Conservation (phyloP, 306 rosid genomes). For the Dicorynia guianensis region DNA sequence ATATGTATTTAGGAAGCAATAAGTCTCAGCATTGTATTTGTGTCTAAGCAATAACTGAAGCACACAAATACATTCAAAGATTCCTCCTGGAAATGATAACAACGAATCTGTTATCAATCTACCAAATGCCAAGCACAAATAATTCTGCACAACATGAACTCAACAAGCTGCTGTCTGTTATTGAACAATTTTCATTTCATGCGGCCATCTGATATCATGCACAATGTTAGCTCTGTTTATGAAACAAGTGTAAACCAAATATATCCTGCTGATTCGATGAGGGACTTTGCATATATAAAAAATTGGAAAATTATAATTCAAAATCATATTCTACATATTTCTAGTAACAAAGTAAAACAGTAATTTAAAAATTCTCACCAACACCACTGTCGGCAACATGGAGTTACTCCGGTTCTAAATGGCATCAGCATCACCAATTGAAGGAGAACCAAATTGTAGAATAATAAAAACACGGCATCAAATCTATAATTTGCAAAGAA, state of each 20-base stretch:
- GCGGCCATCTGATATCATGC: conserved; percentile 23
- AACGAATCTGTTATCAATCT: not conserved
- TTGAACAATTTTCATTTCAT: conserved; percentile 18
- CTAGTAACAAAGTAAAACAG: not conserved
- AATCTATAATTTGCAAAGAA: not conserved
- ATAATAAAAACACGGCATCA: not conserved
- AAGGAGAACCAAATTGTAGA: conserved; percentile 32
- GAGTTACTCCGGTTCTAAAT: not conserved
- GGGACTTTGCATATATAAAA: not conserved
- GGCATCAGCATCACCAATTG: conserved; percentile 29
- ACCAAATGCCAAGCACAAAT: not conserved
- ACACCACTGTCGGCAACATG: not conserved
- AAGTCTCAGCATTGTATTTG: conserved; percentile 16
- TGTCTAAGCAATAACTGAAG: conserved; percentile 14
- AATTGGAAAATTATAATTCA: conserved; percentile 14
- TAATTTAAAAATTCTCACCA: not conserved
- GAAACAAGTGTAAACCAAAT: not conserved
- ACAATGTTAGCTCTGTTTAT: not conserved
- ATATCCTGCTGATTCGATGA: not conserved
- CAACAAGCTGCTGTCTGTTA: conserved; percentile 22
- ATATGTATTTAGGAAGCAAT: conserved; percentile 19
- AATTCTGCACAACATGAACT: conserved; percentile 17
- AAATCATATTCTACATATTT: conserved; percentile 11
- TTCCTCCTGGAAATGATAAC: not conserved
- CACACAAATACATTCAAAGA: conserved; percentile 8